A percentile compares a stretch with the other conserved stretches of the same genome.
Evolutionary conservation across 179 eudicot genomes (phyloP).

Genomic region (Actinidia polygama): DNA sequence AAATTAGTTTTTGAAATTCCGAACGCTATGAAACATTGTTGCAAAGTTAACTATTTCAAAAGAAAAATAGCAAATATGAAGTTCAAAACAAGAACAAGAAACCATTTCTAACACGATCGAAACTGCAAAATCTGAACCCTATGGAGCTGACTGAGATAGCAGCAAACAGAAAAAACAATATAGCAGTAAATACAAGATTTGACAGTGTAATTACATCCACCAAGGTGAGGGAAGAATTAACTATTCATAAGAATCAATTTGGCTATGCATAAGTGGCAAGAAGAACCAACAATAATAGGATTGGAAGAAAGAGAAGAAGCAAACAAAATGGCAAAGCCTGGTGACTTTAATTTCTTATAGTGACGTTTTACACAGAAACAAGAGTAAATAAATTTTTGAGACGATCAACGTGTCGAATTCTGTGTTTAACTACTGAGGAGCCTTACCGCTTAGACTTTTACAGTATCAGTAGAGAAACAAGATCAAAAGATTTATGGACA

Average conservation of each 20-base stretch:
- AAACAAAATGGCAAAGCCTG: background rate
- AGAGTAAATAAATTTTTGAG: background rate
- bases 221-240: background rate
- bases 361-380: background rate
- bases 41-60: background rate
- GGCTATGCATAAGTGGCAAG: background rate
- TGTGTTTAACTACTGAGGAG: background rate
- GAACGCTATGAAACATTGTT: background rate
- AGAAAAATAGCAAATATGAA: background rate
- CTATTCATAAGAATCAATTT: background rate
- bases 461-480: background rate
- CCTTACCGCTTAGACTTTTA: background rate
- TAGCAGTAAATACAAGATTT: background rate
- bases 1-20: constrained; percentile 2
- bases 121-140: background rate
- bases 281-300: background rate
- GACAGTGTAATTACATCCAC: background rate
- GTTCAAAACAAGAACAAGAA: background rate
- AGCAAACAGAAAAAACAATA: background rate
- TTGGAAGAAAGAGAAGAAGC: background rate
- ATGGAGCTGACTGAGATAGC: background rate
- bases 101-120: background rate
- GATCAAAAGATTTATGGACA: background rate
- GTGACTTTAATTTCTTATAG: background rate
- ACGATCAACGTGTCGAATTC: background rate